Conservation (phyloP, 2,329 filamentous ascomycete species). For the Trematosphaeria pertusa region DNA sequence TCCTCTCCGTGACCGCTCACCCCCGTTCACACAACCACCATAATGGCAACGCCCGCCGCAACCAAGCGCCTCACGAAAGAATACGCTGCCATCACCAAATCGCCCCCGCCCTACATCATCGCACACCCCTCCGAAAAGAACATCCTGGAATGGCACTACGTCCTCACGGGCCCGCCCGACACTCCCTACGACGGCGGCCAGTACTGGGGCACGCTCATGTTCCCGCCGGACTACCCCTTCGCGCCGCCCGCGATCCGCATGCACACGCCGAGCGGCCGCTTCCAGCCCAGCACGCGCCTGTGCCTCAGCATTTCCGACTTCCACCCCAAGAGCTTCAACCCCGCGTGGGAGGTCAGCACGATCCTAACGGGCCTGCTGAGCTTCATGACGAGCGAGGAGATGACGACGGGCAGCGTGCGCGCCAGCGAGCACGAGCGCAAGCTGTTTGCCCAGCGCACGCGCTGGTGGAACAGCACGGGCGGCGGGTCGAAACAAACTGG, state of each 20-base stretch:
- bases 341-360: constrained; percentile 96
- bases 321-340: constrained; percentile 97
- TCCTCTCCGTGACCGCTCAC: background rate
- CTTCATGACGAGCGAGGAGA: constrained; percentile 99
- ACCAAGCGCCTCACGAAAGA: constrained; percentile 64
- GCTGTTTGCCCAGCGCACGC: constrained; percentile 75
- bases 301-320: constrained; percentile 98
- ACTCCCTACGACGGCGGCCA: constrained; percentile 95
- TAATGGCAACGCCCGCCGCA: constrained; percentile 49
- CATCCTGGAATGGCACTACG: constrained; percentile 95
- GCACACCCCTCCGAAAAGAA: constrained; percentile 91
- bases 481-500: constrained; percentile 71
- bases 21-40: constrained; percentile 3
- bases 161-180: constrained; percentile 90
- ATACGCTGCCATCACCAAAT: constrained; percentile 70
- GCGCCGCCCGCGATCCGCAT: constrained; percentile 97
- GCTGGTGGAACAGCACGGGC: constrained; percentile 97
- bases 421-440: constrained; percentile 79
- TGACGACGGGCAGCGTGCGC: constrained; percentile 91
- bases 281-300: constrained; percentile 88
- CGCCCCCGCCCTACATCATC: constrained; percentile 86
- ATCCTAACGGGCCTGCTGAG: constrained; percentile 93
- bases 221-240: constrained; percentile 96
- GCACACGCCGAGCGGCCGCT: constrained; percentile 96
- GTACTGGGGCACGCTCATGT: constrained; percentile 97